These are phyloP conservation scores for Boletus reticulatus DNA, from an alignment of 768 basidiomycete species.

Conservation along the genomic window DNA sequence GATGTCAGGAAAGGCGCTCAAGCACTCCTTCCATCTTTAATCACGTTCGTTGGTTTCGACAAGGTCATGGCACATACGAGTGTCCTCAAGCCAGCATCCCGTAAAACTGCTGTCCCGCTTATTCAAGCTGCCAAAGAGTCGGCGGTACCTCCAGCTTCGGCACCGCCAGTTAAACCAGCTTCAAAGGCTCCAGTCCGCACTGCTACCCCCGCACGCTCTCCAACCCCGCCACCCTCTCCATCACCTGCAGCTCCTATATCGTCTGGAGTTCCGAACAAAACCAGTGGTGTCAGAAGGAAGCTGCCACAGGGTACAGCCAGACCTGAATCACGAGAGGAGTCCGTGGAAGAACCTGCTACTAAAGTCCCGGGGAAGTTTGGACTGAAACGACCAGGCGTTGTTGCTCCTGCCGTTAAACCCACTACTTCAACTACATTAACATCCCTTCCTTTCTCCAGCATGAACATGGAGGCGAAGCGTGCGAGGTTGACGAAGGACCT, in stretches of 20 bases:
- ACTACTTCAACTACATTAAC: conserved; percentile 33
- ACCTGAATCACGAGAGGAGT: conserved; percentile 44
- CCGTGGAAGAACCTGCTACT: conserved; percentile 33
- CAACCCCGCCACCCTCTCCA: conserved; percentile 46
- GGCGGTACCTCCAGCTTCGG: conserved; percentile 27
- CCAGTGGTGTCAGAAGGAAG: conserved; percentile 68
- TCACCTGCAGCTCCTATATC: conserved; percentile 36
- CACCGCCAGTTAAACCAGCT: conserved; percentile 29
- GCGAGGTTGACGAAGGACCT: conserved; percentile 70
- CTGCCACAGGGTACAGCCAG: conserved; percentile 57
- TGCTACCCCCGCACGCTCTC: conserved; percentile 24
- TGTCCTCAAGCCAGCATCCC: conserved; percentile 89
- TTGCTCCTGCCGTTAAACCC: conserved; percentile 29
- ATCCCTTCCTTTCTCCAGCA: conserved; percentile 34
- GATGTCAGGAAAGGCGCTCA: conserved; percentile 94
- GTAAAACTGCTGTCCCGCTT: conserved; percentile 76
- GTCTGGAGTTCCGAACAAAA: conserved; percentile 39
- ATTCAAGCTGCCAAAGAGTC: conserved; percentile 77
- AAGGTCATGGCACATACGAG: conserved; percentile 84
- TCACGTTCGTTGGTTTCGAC: conserved; percentile 75
- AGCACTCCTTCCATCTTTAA: conserved; percentile 72
- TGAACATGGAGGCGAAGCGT: conserved; percentile 50
- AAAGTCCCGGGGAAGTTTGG: conserved; percentile 38
- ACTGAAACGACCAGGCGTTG: conserved; percentile 44
- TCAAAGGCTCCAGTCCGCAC: conserved; percentile 22